These are phyloP conservation scores for Pythium grandisporangium DNA, from an alignment of 352 stramenopile genomes.

Conservation along the genomic window DNA sequence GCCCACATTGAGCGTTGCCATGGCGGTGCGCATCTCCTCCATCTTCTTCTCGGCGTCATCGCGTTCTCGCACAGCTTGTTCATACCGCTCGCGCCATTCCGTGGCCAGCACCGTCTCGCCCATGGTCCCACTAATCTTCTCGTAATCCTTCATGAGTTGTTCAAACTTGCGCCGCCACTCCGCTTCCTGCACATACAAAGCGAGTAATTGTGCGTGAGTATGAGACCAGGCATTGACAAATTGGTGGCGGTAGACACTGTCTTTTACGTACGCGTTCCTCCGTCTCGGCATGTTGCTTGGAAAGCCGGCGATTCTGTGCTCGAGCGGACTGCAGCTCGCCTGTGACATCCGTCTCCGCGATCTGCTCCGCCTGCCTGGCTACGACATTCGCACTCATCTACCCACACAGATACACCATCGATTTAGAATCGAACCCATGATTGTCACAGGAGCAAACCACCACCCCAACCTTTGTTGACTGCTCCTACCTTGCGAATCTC, in stretches of 20 bases:
- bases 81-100: constrained; percentile 80
- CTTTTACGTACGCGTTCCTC: constrained; percentile 50
- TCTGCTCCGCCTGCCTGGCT: constrained; percentile 66
- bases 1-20: constrained; percentile 16
- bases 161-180: constrained; percentile 83
- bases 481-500: constrained; percentile 70
- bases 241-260: background rate
- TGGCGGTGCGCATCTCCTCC: constrained; percentile 35
- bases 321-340: constrained; percentile 64
- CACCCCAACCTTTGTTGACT: no score
- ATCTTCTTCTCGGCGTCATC: constrained; percentile 68
- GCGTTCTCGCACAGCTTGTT: constrained; percentile 67
- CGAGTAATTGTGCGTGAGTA: no score
- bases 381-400: constrained; percentile 78
- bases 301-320: constrained; percentile 63
- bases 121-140: constrained; percentile 82
- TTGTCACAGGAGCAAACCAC: no score
- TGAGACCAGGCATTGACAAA: background rate
- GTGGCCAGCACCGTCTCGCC: constrained; percentile 76
- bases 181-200: constrained; percentile 30
- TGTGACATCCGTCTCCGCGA: constrained; percentile 64
- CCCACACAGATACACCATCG: no score
- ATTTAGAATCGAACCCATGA: no score
- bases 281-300: constrained; percentile 59
- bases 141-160: constrained; percentile 77